Base-by-base conservation (phyloP, 495 filamentous ascomycete species). In the Lentithecium fluviatile region DNA sequence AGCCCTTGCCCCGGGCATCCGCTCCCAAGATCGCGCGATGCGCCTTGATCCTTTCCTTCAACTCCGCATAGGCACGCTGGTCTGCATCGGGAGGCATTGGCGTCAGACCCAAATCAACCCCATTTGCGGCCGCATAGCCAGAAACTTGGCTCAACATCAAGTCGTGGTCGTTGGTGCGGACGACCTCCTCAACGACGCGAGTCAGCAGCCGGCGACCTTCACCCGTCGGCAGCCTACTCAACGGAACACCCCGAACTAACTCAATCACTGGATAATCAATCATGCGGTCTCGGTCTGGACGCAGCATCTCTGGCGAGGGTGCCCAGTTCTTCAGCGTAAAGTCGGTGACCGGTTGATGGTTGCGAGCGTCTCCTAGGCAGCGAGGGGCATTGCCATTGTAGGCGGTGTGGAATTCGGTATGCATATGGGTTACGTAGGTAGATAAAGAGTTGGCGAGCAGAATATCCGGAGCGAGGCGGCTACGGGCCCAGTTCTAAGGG, bases 101-200 rank as follows among this genome's bases (percentile, higher is more conserved):
- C 40, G 15, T 20, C 19, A 15, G 5, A 20, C 13, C 19, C 40
- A 13, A 43, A 6, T 13, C 40, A 20, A 43, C 3, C 6, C 40
- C 19, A 43, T 43, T 43, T 3, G 40, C 40, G 6, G 15, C 40
- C 13, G 13, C 40, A 43, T 43, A 43, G 13, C 15, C 40, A 15
- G 13, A 3, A 13, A 43, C 40, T 15, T 43, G 40, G 15, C 40
- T 43, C 15, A 43, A 13, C 40, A 43, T 43, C 40, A 43, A 13
- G 5, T 43, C 40, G 40, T 43, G 40, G 40, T 43, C 40, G 40
- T 43, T 43, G 15, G 40, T 43, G 40, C 40, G 40, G 40, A 43
- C 13, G 5, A 43, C 40, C 19, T 43, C 40, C 40, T 43, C 40
- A 5, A 43, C 19, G 15, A 43, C 40, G 6, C 40, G 40, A 43